Evolutionary conservation across 2,329 filamentous ascomycete species (phyloP).

Genomic region (Phialophora verrucosa): DNA sequence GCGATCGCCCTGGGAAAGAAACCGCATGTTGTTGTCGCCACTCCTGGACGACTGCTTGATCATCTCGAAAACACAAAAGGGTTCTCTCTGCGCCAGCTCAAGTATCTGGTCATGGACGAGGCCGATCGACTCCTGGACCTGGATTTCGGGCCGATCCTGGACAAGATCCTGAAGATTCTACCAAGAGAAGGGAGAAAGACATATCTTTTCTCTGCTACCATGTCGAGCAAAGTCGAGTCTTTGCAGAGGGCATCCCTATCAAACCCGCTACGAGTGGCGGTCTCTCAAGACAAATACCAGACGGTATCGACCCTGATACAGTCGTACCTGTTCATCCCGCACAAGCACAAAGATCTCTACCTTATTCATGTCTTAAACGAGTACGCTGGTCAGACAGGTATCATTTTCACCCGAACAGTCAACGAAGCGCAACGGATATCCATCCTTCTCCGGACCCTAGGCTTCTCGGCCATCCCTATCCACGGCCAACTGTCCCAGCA

Average conservation of each 20-base stretch:
- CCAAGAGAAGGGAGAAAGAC: conserved; percentile 76
- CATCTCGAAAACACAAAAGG: conserved; percentile 97
- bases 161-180: conserved; percentile 90
- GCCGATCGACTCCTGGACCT: conserved; percentile 90
- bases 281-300: conserved; percentile 84
- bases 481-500: conserved; percentile 92
- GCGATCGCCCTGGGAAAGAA: conserved; percentile 92
- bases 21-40: conserved; percentile 91
- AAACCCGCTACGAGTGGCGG: conserved; percentile 81
- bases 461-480: conserved; percentile 87
- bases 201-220: conserved; percentile 91
- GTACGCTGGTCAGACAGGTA: conserved; percentile 80
- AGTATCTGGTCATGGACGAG: conserved; percentile 94
- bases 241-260: conserved; percentile 86
- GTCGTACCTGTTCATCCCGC: conserved; percentile 83
- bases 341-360: conserved; percentile 87
- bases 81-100: conserved; percentile 80
- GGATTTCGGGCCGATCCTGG: conserved; percentile 89
- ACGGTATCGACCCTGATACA: conserved; percentile 89
- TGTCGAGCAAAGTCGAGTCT: conserved; percentile 90
- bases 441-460: conserved; percentile 80
- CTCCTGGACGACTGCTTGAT: conserved; percentile 85
- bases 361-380: conserved; percentile 86
- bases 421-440: conserved; percentile 87
- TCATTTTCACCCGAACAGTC: conserved; percentile 91